Percentiles rank a stretch among this genome's conserved stretches.
These are phyloP conservation scores for Dionaea muscipula DNA, from an alignment of 179 eudicot species.

Conservation along the genomic window DNA sequence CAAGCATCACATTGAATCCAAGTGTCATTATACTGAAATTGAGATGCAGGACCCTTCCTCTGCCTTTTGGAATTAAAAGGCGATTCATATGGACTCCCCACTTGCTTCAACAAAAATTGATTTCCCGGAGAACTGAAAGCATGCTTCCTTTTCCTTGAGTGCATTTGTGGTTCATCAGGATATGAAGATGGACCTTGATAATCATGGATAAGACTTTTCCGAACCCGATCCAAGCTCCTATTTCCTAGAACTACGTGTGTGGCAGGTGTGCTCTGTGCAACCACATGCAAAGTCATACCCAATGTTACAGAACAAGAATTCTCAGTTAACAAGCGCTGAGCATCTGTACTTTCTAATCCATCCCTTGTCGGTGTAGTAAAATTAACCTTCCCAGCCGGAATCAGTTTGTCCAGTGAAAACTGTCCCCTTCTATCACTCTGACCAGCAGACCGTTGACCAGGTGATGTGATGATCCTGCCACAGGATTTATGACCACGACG, in stretches of 20 bases:
- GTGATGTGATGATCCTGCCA: conserved; percentile 20
- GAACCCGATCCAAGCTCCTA: conserved; percentile 32
- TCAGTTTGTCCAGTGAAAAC: conserved; percentile 36
- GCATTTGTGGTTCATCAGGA: conserved; percentile 16
- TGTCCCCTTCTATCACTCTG: conserved; percentile 47
- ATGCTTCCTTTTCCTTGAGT: conserved; percentile 33
- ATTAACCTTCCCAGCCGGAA: conserved; percentile 20
- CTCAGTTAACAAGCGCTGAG: conserved; percentile 17
- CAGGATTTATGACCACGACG: conserved; percentile 27
- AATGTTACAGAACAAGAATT: conserved; percentile 20
- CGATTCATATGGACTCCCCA: conserved; percentile 17
- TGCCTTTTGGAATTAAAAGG: conserved; percentile 23
- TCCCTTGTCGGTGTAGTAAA: conserved; percentile 18
- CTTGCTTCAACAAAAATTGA: conserved; percentile 10
- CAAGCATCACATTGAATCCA: conserved; percentile 96
- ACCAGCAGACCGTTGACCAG: conserved; percentile 25
- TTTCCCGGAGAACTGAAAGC: conserved; percentile 15
- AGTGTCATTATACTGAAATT: conserved; percentile 35
- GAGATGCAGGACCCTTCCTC: conserved; percentile 18
- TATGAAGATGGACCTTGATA: conserved; percentile 25
- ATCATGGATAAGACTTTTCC: conserved; percentile 47
- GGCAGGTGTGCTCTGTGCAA: conserved; percentile 18
- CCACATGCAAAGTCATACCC: conserved; percentile 15
- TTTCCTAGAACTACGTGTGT: conserved; percentile 20
- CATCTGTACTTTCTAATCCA: conserved; percentile 10